phyloP scores from a whole-genome alignment of 2,329 filamentous ascomycete genomes.

The Sphaerulina populicola region DNA sequence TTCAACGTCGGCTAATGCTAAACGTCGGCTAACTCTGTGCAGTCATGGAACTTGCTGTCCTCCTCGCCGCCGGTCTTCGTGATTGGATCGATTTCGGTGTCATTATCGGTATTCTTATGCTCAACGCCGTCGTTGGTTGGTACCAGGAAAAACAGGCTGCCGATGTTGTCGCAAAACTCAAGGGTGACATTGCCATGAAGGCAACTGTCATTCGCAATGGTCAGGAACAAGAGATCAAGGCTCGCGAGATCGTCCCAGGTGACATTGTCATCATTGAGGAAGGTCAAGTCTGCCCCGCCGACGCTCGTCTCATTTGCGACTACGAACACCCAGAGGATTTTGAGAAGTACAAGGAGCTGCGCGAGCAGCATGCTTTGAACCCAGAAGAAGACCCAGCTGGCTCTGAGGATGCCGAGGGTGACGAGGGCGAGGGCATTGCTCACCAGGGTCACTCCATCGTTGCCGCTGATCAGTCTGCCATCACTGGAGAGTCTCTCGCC shows the following conservation, averaged over 20 bases:
- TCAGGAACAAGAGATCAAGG: conserved; percentile 59
- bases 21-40: conserved; percentile 23
- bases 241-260: conserved; percentile 65
- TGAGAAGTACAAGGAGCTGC: conserved; percentile 58
- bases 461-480: conserved; percentile 69
- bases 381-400: conserved; percentile 53
- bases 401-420: conserved; percentile 51
- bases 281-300: conserved; percentile 61
- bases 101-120: conserved; percentile 64
- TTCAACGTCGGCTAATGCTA: no score
- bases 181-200: conserved; percentile 73
- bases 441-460: conserved; percentile 59
- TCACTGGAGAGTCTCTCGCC: conserved; percentile 71
- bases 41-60: conserved; percentile 71
- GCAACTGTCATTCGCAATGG: conserved; percentile 60
- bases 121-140: conserved; percentile 70
- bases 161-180: conserved; percentile 64
- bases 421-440: conserved; percentile 51
- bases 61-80: conserved; percentile 63
- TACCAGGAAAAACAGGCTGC: conserved; percentile 75
- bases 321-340: conserved; percentile 61
- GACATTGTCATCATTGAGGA: conserved; percentile 69
- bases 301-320: conserved; percentile 64
- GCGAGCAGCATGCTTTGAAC: conserved; percentile 44
- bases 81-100: conserved; percentile 73